phyloP scores from a whole-genome alignment of 1,284 basidiomycete species.

The Microbotryum scabiosae region DNA sequence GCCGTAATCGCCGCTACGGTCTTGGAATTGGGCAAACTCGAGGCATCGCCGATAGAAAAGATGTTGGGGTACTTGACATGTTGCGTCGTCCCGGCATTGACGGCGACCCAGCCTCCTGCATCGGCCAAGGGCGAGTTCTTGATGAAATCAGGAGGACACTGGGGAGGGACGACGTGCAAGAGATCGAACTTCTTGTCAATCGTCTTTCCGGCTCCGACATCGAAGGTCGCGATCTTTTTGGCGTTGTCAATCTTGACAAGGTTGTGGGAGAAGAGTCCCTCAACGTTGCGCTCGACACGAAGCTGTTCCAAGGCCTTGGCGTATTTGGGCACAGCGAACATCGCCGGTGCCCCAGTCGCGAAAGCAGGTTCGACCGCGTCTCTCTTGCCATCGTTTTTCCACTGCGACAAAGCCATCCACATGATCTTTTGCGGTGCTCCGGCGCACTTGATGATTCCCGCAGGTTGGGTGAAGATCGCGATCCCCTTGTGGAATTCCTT shows the following conservation, averaged over 20 bases:
- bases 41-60: slow-evolving; percentile 83
- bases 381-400: slow-evolving; percentile 40
- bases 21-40: slow-evolving; percentile 86
- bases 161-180: slow-evolving; percentile 81
- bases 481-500: slow-evolving; percentile 64
- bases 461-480: slow-evolving; percentile 92
- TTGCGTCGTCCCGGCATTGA: slow-evolving; percentile 69
- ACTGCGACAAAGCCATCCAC: slow-evolving; percentile 64
- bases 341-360: slow-evolving; percentile 76
- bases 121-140: slow-evolving; percentile 58
- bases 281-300: slow-evolving; percentile 69
- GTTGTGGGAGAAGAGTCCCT: slow-evolving; percentile 73
- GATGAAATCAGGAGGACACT: slow-evolving; percentile 77
- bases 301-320: slow-evolving; percentile 73
- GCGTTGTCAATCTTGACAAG: slow-evolving; percentile 62
- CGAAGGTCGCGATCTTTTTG: slow-evolving; percentile 74
- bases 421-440: slow-evolving; percentile 67
- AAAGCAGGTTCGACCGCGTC: slow-evolving; percentile 64
- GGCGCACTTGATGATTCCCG: slow-evolving; percentile 89
- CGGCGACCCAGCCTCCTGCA: slow-evolving; percentile 75
- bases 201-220: slow-evolving; percentile 54
- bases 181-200: slow-evolving; percentile 49
- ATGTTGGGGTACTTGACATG: slow-evolving; percentile 76
- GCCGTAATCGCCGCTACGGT: slow-evolving; percentile 88
- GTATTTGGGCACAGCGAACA: slow-evolving; percentile 87